Evolutionary conservation across 1,284 basidiomycete species (phyloP).

Genomic region (Ustilago nuda): DNA sequence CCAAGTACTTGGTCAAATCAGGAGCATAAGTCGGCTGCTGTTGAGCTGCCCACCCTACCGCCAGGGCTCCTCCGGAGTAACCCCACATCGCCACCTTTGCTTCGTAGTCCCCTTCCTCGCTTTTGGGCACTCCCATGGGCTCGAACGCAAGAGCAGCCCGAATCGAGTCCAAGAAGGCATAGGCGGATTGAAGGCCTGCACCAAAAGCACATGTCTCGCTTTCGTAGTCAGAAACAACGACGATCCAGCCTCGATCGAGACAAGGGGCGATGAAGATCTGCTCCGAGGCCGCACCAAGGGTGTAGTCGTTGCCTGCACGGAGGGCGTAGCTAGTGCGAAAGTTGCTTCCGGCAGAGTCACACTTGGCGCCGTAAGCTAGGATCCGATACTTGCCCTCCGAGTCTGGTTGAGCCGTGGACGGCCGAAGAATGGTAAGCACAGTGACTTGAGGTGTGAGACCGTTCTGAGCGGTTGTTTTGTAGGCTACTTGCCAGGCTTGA

Average conservation of each 20-base stretch:
- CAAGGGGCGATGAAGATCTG: conserved; percentile 56
- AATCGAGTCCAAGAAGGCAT: conserved; percentile 58
- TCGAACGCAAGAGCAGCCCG: conserved; percentile 51
- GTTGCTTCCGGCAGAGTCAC: conserved; percentile 43
- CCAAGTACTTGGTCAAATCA: conserved; percentile 48
- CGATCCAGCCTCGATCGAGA: conserved; percentile 59
- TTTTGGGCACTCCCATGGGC: conserved; percentile 35
- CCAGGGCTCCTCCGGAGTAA: conserved; percentile 65
- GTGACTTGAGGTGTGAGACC: conserved; percentile 49
- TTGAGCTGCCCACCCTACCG: conserved; percentile 62
- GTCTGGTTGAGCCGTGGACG: conserved; percentile 34
- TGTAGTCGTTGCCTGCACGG: conserved; percentile 35
- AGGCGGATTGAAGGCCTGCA: conserved; percentile 54
- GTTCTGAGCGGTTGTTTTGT: conserved; percentile 49
- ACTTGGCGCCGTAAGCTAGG: conserved; percentile 40
- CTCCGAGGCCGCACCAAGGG: conserved; percentile 49
- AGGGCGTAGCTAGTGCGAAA: conserved; percentile 51
- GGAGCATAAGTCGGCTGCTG: conserved; percentile 54
- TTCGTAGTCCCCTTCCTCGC: conserved; percentile 10
- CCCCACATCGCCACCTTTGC: conserved; percentile 57
- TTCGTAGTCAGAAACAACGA: conserved; percentile 63
- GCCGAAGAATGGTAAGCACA: conserved; percentile 47
- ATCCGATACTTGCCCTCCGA: conserved; percentile 35
- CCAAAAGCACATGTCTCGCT: conserved; percentile 59
- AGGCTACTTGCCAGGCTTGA: conserved; percentile 54